Conservation (phyloP, 306 rosid genomes). For the Fagus sylvatica region DNA sequence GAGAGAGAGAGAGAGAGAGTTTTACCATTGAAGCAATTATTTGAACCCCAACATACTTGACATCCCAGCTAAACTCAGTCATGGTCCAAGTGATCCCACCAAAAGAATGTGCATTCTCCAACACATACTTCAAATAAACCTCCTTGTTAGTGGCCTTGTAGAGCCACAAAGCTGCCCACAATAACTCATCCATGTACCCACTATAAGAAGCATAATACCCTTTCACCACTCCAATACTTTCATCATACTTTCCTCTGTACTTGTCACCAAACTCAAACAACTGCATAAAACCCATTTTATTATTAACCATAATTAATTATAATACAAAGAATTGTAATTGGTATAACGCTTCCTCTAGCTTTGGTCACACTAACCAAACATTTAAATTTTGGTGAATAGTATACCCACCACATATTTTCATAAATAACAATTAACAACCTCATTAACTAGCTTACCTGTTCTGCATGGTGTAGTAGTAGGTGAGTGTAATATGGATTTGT, state of each 20-base stretch:
- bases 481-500: slow-evolving; percentile 74
- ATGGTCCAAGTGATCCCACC: slow-evolving; percentile 86
- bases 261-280: slow-evolving; percentile 83
- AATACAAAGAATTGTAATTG: neutral
- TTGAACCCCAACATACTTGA: slow-evolving; percentile 73
- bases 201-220: slow-evolving; percentile 71
- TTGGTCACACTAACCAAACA: neutral
- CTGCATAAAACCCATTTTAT: slow-evolving; percentile 39
- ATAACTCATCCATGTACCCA: slow-evolving; percentile 85
- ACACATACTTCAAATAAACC: slow-evolving; percentile 48
- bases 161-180: slow-evolving; percentile 86
- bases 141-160: slow-evolving; percentile 62
- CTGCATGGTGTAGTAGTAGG: slow-evolving; percentile 76
- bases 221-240: slow-evolving; percentile 59
- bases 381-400: slow-evolving; percentile 13
- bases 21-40: slow-evolving; percentile 69
- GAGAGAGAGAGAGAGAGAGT: neutral
- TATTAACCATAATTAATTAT: neutral
- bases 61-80: slow-evolving; percentile 83
- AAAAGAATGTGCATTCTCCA: slow-evolving; percentile 53
- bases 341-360: neutral
- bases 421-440: neutral
- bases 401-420: neutral
- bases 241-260: slow-evolving; percentile 72
- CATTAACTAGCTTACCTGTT: slow-evolving; percentile 50